A percentile compares a stretch with the other conserved stretches of the same genome.
phyloP scores from a whole-genome alignment of 2,329 filamentous ascomycete genomes.

The Amauroascus verrucosus region DNA sequence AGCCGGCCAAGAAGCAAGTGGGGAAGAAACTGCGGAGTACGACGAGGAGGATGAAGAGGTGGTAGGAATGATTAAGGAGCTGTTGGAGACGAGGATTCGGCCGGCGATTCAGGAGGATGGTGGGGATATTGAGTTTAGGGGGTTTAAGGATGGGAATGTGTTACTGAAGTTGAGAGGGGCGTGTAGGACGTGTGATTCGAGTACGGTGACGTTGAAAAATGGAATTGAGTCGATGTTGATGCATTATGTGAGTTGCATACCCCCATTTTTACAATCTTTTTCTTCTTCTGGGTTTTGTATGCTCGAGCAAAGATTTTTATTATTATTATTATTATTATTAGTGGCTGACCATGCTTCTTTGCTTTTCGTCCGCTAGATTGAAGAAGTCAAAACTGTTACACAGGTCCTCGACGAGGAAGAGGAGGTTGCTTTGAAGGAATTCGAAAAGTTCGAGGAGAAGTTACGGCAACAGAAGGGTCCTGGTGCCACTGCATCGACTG shows the following conservation, averaged over 20 bases:
- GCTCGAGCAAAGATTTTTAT: too few relatives aligned
- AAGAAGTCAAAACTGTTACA: conserved; percentile 86
- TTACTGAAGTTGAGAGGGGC: conserved; percentile 78
- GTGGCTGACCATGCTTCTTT: background rate
- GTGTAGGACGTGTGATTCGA: conserved; percentile 91
- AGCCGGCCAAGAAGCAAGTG: conserved; percentile 27
- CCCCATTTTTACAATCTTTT: background rate
- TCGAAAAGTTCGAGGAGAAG: conserved; percentile 91
- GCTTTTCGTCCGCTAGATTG: conserved; percentile 51
- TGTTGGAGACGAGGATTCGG: conserved; percentile 86
- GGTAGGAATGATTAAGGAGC: conserved; percentile 96
- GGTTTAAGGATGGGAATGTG: conserved; percentile 80
- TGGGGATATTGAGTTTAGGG: conserved; percentile 90
- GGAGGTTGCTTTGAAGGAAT: conserved; percentile 74
- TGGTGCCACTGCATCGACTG: conserved; percentile 39
- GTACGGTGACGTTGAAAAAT: conserved; percentile 92
- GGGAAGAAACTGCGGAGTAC: conserved; percentile 64
- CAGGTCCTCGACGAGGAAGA: conserved; percentile 90
- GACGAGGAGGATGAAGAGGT: conserved; percentile 89
- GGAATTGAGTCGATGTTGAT: conserved; percentile 98
- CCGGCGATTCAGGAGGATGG: conserved; percentile 96
- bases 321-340: too few relatives aligned
- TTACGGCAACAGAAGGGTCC: conserved; percentile 49
- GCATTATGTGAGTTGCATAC: conserved; percentile 62
- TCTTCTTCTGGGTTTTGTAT: background rate